Evolutionary conservation across 192 early-diverging fungal genomes (phyloP), one percentile per base, ranked within the genome.

Genomic region (Polychytrium aggregatum): DNA sequence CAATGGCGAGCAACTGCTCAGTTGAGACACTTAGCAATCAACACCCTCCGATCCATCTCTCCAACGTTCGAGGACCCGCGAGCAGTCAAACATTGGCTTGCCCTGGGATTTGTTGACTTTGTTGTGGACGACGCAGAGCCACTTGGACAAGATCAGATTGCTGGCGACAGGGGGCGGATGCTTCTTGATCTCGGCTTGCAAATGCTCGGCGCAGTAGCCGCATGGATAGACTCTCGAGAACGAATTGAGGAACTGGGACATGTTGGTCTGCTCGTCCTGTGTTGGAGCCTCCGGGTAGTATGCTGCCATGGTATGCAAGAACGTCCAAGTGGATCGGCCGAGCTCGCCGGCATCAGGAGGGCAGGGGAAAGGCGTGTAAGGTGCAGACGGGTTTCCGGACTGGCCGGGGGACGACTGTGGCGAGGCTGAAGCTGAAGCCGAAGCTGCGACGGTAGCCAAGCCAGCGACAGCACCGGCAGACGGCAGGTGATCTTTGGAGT

Each of bases 71-170:
- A 87, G 85, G 4, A 94, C 78, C 62, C 87, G 92, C 21, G 77
- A 63, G 66, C 95, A 98, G 65, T 98, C 92, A 76, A 98, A 98
- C 34, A 67, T 60, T 2, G 77, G 74, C 62, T 98, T 96, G 14
- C 87, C 90, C 40, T 88, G 62, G 53, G 84, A 69, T 43, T 72
- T 78, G 59, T 98, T 98, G 30, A 96, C 92, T 58, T 90, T 82
- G 65, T 98, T 98, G 65, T 98, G 95, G 45, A 87, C 76, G 41
- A 81, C 69, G 66, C 95, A 98, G 48, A 98, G 69, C 92, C 92
- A 98, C 57, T 72, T 71, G 39, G 74, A 70, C 27, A 98, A 73
- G 5, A 58, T 69, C 38, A 64, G 51, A 21, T 86, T 79, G 25
- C 71, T 81, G 7, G 68, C 72, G 4, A 96, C 85, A 13, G 72